Evolutionary conservation across 2,329 filamentous ascomycete species (phyloP).

Genomic region (Paraphoma sp.): DNA sequence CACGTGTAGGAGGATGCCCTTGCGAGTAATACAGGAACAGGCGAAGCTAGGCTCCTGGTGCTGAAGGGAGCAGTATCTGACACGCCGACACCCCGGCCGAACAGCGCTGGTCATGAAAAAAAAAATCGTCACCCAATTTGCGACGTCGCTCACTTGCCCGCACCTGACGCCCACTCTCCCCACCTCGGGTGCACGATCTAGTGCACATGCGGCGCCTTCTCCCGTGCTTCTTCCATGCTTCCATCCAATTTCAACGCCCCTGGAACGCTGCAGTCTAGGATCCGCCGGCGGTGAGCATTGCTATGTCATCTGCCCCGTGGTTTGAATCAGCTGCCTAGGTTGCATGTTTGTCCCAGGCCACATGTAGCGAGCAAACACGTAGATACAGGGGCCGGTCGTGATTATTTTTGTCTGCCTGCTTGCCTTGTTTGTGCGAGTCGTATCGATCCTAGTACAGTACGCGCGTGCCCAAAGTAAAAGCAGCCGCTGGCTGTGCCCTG

Average conservation of each 20-base stretch:
- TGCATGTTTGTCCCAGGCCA: constrained; percentile 10
- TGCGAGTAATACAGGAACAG: constrained; percentile 42
- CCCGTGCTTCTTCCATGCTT: constrained; percentile 48
- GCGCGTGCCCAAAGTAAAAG: constrained; percentile 23
- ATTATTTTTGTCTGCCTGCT: constrained; percentile 40
- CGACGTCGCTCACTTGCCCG: constrained; percentile 29
- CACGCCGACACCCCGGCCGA: constrained; percentile 28
- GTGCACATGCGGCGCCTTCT: constrained; percentile 41
- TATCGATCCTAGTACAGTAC: constrained; percentile 30
- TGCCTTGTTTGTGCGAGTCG: constrained; percentile 36
- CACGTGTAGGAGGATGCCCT: constrained; percentile 29
- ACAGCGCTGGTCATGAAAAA: constrained; percentile 22
- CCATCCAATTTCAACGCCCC: constrained; percentile 39
- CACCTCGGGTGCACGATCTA: constrained; percentile 31
- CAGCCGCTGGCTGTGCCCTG: constrained; percentile 18
- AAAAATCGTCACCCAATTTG: constrained; percentile 37
- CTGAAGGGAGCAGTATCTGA: constrained; percentile 35
- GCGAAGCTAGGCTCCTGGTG: constrained; percentile 26
- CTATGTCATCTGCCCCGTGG: constrained; percentile 22
- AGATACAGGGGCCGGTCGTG: constrained; percentile 25
- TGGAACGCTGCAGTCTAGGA: constrained; percentile 22
- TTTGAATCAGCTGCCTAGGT: constrained; percentile 15
- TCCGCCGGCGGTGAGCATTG: constrained; percentile 37
- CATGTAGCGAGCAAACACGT: constrained; percentile 21
- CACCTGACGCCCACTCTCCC: constrained; percentile 11